These are phyloP conservation scores for Cutaneotrichosporon cavernicola DNA, from an alignment of 1,284 basidiomycete species.

Conservation along the genomic window DNA sequence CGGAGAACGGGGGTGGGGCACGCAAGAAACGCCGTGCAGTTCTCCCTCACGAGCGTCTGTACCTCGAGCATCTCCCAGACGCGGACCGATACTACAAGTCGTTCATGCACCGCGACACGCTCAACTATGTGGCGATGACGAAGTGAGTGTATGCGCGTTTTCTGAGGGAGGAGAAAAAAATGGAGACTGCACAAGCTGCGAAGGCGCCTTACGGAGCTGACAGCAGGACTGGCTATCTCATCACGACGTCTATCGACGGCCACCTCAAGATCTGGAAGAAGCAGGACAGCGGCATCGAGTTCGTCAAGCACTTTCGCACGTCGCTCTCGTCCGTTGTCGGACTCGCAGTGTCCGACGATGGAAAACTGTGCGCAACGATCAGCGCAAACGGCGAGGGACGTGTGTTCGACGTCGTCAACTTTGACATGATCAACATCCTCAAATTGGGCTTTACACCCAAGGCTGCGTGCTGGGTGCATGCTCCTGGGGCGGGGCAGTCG, in stretches of 20 bases:
- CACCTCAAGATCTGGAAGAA: constrained; percentile 99
- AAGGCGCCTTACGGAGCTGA: background rate
- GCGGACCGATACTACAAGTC: constrained; percentile 94
- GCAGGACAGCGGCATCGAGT: constrained; percentile 85
- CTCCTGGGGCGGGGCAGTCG: constrained; percentile 78
- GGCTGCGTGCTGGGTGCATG: constrained; percentile 90
- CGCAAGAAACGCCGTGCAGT: constrained; percentile 56
- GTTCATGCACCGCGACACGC: constrained; percentile 94
- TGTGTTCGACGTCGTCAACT: constrained; percentile 96
- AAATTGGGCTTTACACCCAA: constrained; percentile 80
- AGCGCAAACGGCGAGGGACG: constrained; percentile 83
- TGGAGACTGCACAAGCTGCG: too few species aligned
- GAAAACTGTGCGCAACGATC: constrained; percentile 84
- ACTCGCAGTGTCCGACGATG: constrained; percentile 86
- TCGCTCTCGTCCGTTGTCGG: constrained; percentile 77
- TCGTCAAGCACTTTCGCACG: constrained; percentile 90
- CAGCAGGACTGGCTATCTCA: constrained; percentile 79
- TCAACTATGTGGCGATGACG: constrained; percentile 84
- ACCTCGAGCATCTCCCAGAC: constrained; percentile 85
- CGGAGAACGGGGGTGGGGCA: constrained; percentile 22
- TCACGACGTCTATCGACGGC: constrained; percentile 93
- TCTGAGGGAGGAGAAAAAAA: too few species aligned
- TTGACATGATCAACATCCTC: constrained; percentile 99
- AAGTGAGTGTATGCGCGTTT: constrained; percentile 58
- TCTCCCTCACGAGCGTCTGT: constrained; percentile 75